Evolutionary conservation across 1,284 basidiomycete species (phyloP).

Genomic region (Heliocybe sulcata): DNA sequence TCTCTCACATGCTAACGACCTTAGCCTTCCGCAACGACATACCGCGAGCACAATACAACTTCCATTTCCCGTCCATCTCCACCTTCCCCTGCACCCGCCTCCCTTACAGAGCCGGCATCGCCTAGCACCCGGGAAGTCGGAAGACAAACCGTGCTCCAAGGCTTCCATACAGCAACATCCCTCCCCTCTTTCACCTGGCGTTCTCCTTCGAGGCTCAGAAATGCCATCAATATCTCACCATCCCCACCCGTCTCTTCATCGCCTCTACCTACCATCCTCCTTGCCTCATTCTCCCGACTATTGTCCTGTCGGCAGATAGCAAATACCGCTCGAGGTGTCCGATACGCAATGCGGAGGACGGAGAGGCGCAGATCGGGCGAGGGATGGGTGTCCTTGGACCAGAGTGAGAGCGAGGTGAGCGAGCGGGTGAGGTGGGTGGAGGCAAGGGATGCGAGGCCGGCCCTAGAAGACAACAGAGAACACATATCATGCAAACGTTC

Average conservation of each 20-base stretch:
- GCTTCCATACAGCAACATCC: neutral
- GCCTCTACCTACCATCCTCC: no score
- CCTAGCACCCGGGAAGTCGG: no score
- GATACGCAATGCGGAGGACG: neutral
- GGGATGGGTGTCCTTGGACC: neutral
- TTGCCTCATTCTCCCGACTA: no score
- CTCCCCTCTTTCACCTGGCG: neutral
- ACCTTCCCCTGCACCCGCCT: neutral
- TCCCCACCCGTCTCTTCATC: no score
- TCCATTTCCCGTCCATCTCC: neutral
- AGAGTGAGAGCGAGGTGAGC: neutral
- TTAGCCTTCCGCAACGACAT: no score
- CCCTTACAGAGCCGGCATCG: no score
- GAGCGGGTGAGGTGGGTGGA: neutral
- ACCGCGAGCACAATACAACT: neutral
- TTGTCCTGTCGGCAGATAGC: no score
- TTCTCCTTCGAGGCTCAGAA: neutral
- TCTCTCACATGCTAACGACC: no score
- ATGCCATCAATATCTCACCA: no score
- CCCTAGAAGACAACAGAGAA: no score
- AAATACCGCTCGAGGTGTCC: neutral
- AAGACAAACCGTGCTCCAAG: neutral
- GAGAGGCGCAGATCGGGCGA: neutral
- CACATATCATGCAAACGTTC: no score
- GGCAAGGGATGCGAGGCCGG: neutral